Evolutionary conservation across 306 rosid species (phyloP).

Genomic region (Pterocarpus macrocarpus): DNA sequence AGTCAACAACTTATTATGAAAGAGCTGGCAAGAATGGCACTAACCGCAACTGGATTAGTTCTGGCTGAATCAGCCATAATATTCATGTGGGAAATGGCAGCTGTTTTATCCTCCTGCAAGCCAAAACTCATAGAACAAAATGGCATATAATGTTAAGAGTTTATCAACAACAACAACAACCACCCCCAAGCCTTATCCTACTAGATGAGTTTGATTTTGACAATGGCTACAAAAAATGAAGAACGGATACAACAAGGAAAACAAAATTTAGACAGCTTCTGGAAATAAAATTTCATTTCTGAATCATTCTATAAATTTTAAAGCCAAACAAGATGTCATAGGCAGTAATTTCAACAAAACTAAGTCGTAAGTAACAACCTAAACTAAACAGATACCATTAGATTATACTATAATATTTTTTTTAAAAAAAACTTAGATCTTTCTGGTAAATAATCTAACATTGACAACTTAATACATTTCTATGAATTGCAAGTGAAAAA

Average conservation of each 20-base stretch:
- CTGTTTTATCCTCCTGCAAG: constrained; percentile 77
- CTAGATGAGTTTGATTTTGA: constrained; percentile 27
- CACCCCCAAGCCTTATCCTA: background rate
- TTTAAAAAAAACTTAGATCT: background rate
- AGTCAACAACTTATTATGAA: constrained; percentile 31
- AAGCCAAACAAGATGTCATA: constrained; percentile 6
- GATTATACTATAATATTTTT: background rate
- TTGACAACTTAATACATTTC: constrained; percentile 2
- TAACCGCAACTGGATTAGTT: constrained; percentile 77
- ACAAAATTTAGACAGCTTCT: constrained; percentile 9
- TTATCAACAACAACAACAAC: constrained; percentile 15
- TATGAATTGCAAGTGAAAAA: constrained; percentile 33
- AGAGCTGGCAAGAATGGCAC: constrained; percentile 48
- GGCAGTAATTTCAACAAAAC: constrained; percentile 21
- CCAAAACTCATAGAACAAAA: constrained; percentile 39
- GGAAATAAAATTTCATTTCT: constrained; percentile 16
- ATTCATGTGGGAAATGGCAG: constrained; percentile 67
- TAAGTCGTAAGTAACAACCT: constrained; percentile 21
- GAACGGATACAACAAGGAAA: constrained; percentile 14
- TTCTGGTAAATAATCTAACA: background rate
- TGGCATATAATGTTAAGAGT: constrained; percentile 18
- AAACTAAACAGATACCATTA: constrained; percentile 11
- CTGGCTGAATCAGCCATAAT: constrained; percentile 62
- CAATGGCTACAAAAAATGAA: constrained; percentile 23
- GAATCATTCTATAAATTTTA: constrained; percentile 22